These are phyloP conservation scores for Aspergillus hortae DNA, from an alignment of 2,329 filamentous ascomycete genomes.

Conservation along the genomic window DNA sequence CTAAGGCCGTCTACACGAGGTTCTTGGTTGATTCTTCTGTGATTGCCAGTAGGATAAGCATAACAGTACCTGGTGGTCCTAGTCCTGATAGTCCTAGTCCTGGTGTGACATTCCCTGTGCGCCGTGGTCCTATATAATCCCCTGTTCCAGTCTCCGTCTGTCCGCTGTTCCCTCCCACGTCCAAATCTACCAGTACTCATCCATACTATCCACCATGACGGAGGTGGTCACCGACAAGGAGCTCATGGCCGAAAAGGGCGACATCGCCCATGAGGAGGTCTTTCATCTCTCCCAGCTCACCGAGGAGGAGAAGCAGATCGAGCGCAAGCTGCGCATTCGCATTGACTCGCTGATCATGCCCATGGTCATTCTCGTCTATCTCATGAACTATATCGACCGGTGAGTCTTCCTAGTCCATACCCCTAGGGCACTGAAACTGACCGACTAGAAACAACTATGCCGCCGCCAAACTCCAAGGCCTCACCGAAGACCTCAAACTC, in stretches of 20 bases:
- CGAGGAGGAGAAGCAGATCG: conserved; percentile 32
- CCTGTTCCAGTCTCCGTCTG: not conserved
- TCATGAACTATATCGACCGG: conserved; percentile 47
- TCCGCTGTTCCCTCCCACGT: not conserved
- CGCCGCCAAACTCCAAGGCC: conserved; percentile 42
- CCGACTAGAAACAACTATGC: conserved; percentile 45
- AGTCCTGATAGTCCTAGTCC: not conserved
- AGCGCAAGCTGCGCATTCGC: conserved; percentile 36
- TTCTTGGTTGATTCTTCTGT: too few species aligned
- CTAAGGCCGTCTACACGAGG: too few species aligned
- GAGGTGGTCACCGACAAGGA: conserved; percentile 12
- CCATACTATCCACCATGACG: not conserved
- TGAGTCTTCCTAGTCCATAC: conserved; percentile 11
- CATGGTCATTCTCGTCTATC: conserved; percentile 39
- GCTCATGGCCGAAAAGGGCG: conserved; percentile 14
- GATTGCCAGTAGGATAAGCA: too few species aligned
- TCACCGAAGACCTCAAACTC: conserved; percentile 36
- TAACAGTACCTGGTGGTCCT: not conserved
- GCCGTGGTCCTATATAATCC: not conserved
- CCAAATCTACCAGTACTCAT: too few species aligned
- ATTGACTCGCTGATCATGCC: conserved; percentile 41
- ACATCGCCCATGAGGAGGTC: conserved; percentile 21
- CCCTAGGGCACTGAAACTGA: not conserved
- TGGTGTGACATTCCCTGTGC: too few species aligned
- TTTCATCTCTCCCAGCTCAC: conserved; percentile 32